These are phyloP conservation scores for Gentiana dahurica DNA, from an alignment of 257 asterid genomes.

Conservation along the genomic window DNA sequence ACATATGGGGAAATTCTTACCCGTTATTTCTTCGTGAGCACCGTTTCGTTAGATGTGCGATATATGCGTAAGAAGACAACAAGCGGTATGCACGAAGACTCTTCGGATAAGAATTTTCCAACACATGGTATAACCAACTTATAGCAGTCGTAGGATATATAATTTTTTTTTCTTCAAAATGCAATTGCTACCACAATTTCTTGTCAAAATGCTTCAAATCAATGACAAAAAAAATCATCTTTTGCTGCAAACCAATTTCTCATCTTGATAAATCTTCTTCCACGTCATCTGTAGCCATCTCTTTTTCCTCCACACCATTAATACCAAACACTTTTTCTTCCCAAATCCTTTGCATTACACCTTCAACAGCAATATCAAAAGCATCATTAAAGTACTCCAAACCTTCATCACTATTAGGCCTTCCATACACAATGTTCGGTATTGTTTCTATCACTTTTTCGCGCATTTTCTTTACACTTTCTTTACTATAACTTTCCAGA, in stretches of 20 bases:
- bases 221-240: not conserved
- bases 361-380: constrained; percentile 81
- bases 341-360: constrained; percentile 63
- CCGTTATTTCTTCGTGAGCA: too few species aligned
- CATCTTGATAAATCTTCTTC: not conserved
- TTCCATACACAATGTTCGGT: constrained; percentile 53
- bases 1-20: too few species aligned
- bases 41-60: too few species aligned
- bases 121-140: too few species aligned
- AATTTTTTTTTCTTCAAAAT: too few species aligned
- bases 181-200: not conserved
- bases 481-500: constrained; percentile 37
- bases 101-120: too few species aligned
- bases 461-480: constrained; percentile 52
- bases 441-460: constrained; percentile 68
- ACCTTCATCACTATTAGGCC: constrained; percentile 38
- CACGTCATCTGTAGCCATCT: constrained; percentile 3
- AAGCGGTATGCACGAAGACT: too few species aligned
- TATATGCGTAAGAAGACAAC: too few species aligned
- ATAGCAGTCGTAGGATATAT: too few species aligned
- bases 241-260: not conserved
- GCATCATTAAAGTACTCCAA: constrained; percentile 52
- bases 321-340: constrained; percentile 31
- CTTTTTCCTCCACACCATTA: not conserved
- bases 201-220: too few species aligned